These are phyloP conservation scores for Hypericum perforatum DNA, from an alignment of 345 rosid genomes.

Conservation along the genomic window DNA sequence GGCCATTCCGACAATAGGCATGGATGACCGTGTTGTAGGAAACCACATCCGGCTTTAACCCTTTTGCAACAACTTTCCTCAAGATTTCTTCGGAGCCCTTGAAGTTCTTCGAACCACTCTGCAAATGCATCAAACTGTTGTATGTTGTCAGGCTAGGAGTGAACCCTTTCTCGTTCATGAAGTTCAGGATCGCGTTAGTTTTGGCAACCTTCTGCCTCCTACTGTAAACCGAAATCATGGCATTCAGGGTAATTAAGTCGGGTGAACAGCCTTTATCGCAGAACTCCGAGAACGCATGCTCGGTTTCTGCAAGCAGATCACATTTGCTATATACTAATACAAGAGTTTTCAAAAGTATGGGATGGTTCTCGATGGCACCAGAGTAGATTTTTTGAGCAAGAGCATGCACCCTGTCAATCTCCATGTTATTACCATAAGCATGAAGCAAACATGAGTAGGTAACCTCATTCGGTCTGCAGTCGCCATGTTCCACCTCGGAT, in stretches of 20 bases:
- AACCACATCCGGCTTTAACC: slow-evolving; percentile 74
- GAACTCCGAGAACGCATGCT: slow-evolving; percentile 68
- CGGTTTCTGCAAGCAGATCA: slow-evolving; percentile 66
- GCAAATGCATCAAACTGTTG: slow-evolving; percentile 84
- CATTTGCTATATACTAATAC: slow-evolving; percentile 79
- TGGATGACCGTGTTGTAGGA: slow-evolving; percentile 84
- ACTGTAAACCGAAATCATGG: slow-evolving; percentile 85
- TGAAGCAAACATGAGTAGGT: slow-evolving; percentile 80
- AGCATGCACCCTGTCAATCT: slow-evolving; percentile 60
- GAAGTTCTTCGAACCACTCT: slow-evolving; percentile 65
- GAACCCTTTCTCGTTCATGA: slow-evolving; percentile 70
- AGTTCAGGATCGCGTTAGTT: slow-evolving; percentile 61
- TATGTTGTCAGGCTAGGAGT: slow-evolving; percentile 74
- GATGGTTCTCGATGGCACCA: slow-evolving; percentile 57
- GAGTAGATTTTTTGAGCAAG: slow-evolving; percentile 80
- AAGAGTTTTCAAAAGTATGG: slow-evolving; percentile 75
- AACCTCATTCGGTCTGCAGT: slow-evolving; percentile 80
- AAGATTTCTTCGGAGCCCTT: slow-evolving; percentile 59
- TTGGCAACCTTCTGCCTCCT: slow-evolving; percentile 71
- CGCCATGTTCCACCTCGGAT: slow-evolving; percentile 65
- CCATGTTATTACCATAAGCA: slow-evolving; percentile 84
- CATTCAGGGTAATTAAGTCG: slow-evolving; percentile 65
- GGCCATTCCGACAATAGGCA: slow-evolving; percentile 80
- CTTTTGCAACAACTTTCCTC: slow-evolving; percentile 55
- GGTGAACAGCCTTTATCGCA: slow-evolving; percentile 60